Conservation (phyloP, 805 yeast species). For the Pichia insulana region DNA sequence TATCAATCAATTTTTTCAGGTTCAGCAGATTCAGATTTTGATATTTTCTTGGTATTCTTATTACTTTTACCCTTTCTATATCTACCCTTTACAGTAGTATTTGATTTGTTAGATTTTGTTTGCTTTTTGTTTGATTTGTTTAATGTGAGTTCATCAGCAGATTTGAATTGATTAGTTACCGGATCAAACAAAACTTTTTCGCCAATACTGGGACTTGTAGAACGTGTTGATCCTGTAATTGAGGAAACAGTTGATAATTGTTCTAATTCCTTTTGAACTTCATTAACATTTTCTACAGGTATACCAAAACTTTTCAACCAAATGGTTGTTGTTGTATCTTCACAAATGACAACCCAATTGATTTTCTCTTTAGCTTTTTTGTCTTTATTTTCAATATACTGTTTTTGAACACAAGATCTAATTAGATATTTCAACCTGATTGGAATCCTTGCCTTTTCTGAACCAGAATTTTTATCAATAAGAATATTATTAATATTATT, state of each 20-base stretch:
- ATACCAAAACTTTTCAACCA: slow-evolving; percentile 51
- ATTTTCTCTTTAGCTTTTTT: slow-evolving; percentile 12
- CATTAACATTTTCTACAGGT: slow-evolving; percentile 41
- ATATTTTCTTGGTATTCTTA: slow-evolving; percentile 22
- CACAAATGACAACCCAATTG: slow-evolving; percentile 53
- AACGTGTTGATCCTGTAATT: too few species aligned
- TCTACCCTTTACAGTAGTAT: background rate
- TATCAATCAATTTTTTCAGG: too few species aligned
- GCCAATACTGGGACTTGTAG: background rate
- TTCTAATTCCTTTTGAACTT: slow-evolving; percentile 38
- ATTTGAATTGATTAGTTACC: background rate
- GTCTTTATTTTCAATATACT: slow-evolving; percentile 32
- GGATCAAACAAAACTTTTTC: slow-evolving; percentile 8
- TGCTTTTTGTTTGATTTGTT: background rate
- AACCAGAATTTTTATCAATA: background rate
- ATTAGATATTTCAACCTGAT: slow-evolving; percentile 39
- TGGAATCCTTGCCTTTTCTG: slow-evolving; percentile 39
- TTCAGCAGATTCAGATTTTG: background rate
- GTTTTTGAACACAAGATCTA: slow-evolving; percentile 50
- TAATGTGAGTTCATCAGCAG: background rate
- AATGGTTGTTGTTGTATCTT: slow-evolving; percentile 43
- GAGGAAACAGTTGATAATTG: too few species aligned
- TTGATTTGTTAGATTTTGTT: background rate
- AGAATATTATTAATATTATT: slow-evolving; percentile 1
- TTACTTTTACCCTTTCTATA: slow-evolving; percentile 10